phyloP scores from a whole-genome alignment of 2,329 filamentous ascomycete genomes.

The Aspergillus sp. region DNA sequence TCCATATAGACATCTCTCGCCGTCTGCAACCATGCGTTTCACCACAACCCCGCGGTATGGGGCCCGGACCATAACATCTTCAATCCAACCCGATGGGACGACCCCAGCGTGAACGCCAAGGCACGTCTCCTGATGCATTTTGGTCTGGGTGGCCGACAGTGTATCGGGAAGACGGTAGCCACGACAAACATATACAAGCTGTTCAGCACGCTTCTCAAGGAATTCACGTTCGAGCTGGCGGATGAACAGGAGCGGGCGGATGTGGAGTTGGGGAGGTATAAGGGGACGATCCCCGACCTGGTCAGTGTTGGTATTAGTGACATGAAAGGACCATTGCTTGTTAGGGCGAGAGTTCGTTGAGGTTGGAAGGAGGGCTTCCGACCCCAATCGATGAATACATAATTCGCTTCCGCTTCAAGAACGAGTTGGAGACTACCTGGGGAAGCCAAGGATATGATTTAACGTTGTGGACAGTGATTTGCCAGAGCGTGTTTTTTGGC shows the following conservation, averaged over 20 bases:
- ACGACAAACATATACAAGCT: conserved; percentile 37
- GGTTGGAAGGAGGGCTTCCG: too few relatives aligned
- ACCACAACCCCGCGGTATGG: conserved; percentile 35
- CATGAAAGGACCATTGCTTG: neutral
- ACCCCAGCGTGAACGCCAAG: conserved; percentile 14
- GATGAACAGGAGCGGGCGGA: conserved; percentile 9
- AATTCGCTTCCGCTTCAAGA: too few relatives aligned
- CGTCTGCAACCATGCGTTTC: conserved; percentile 36
- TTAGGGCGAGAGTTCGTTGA: neutral
- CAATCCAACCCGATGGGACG: conserved; percentile 30
- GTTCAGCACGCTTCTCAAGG: conserved; percentile 28
- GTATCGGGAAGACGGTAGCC: conserved; percentile 38
- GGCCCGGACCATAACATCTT: conserved; percentile 33
- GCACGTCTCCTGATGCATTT: conserved; percentile 36
- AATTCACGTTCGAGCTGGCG: conserved; percentile 33
- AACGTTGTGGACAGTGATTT: too few relatives aligned
- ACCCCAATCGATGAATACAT: too few relatives aligned
- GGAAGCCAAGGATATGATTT: too few relatives aligned
- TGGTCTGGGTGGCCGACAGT: conserved; percentile 32
- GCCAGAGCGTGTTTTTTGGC: too few relatives aligned
- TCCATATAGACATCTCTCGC: conserved; percentile 28
- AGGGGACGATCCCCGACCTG: neutral
- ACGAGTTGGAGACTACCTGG: too few relatives aligned
- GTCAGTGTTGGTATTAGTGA: conserved; percentile 5
- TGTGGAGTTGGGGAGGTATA: neutral